Base-by-base conservation (phyloP, 2,329 filamentous ascomycete genomes). In the Reticulascus tulasneorum region DNA sequence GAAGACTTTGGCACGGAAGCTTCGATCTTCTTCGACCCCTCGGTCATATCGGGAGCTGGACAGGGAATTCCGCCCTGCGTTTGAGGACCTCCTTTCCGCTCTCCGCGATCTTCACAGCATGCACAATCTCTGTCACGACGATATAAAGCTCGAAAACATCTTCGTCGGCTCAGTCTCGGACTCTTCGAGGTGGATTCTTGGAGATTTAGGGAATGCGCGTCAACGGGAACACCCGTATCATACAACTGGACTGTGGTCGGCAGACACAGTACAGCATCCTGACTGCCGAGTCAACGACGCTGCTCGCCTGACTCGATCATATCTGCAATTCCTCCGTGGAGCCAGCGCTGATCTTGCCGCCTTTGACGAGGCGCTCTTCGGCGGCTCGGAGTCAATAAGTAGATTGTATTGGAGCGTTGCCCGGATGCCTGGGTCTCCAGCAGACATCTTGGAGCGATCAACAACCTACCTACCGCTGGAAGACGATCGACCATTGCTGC, bases 221-320 rank as follows among this genome's bases (percentile, higher is more conserved):
- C 46, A 59, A 35, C 35, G 42, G 4, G 31, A 35, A 6, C 56
- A 60, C 33, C 44, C 47, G 4, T 59, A 59, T 33, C 56, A 60
- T 40, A 40, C 44, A 9, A 53, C 56, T 3, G 33, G 42, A 3
- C 43, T 60, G 8, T 60, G 57, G 56, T 47, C 37, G n/a, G 38
- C 40, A 6, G 38, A 50, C 27, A 55, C 52, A 31, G 40, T 43
- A 25, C 56, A 60, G 34, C 40, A 51, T 7, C 33, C 45, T 4
- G 54, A 60, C 44, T 60, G 57, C 35, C 52, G 54, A 7, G 37
- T 47, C 26, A 60, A 60, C 36, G 57, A 60, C 26, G 51, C 53
- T 2, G 33, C 54, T n/a, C 47, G 55, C 8, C 44, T 60, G n/a
- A 18, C 51, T 7, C 56, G 53, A 40, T 39, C 49, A 9, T 60